Percentiles rank a stretch among this genome's conserved stretches.
Evolutionary conservation across 345 rosid species (phyloP).

Genomic region (Citrus medica): DNA sequence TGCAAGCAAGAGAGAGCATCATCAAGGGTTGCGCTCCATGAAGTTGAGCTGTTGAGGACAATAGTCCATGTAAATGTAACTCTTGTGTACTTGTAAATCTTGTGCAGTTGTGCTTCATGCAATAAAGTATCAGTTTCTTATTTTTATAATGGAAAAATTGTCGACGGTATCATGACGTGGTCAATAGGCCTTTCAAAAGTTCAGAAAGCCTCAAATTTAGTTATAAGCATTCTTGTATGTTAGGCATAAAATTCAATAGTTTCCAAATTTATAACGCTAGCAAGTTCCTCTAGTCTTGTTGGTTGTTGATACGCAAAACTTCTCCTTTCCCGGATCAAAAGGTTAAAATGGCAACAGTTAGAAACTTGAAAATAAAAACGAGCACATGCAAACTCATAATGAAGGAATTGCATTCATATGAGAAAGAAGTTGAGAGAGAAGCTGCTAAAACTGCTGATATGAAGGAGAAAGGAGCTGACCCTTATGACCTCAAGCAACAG

Average conservation of each 20-base stretch:
- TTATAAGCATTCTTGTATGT: too few relatives aligned
- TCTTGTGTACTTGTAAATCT: not conserved
- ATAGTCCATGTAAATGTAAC: not conserved
- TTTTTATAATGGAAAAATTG: not conserved
- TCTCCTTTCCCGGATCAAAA: too few relatives aligned
- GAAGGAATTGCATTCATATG: constrained; percentile 84
- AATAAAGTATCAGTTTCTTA: not conserved
- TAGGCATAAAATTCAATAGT: too few relatives aligned
- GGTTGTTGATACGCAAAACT: too few relatives aligned
- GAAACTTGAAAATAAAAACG: constrained; percentile 76
- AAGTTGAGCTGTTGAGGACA: not conserved
- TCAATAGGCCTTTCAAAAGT: too few relatives aligned
- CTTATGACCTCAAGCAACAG: constrained; percentile 91
- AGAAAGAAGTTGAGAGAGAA: constrained; percentile 95
- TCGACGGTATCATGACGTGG: not conserved
- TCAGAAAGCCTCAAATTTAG: too few relatives aligned
- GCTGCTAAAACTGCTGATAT: constrained; percentile 79
- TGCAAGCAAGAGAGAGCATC: not conserved
- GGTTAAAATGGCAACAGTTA: constrained; percentile 51
- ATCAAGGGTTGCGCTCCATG: not conserved
- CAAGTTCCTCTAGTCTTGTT: too few relatives aligned
- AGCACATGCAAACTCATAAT: constrained; percentile 73
- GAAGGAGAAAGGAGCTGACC: constrained; percentile 92
- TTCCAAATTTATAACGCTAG: too few relatives aligned
- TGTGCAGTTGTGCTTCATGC: not conserved